These are phyloP conservation scores for Parathielavia appendiculata DNA, from an alignment of 495 filamentous ascomycete species.

Conservation along the genomic window DNA sequence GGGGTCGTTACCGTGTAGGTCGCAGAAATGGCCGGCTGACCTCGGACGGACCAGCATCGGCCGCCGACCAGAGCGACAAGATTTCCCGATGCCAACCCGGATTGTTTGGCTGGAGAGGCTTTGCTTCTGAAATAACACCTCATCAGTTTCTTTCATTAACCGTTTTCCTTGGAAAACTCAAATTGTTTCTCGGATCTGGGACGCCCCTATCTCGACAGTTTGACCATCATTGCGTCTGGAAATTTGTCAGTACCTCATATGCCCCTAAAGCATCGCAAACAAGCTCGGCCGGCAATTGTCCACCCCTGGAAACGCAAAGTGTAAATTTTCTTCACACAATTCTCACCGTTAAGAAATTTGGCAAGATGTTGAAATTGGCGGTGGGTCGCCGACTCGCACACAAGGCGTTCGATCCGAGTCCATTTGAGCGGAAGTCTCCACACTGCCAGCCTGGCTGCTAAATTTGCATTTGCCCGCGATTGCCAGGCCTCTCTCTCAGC, in stretches of 20 bases:
- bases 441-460: constrained; percentile 14
- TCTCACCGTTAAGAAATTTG: constrained; percentile 12
- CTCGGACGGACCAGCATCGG: constrained; percentile 16
- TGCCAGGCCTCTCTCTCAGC: constrained; percentile 25
- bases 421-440: constrained; percentile 6
- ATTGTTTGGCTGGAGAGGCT: constrained; percentile 10
- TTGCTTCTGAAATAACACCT: constrained; percentile 23
- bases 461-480: constrained; percentile 23
- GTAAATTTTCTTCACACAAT: constrained; percentile 10
- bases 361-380: constrained; percentile 26
- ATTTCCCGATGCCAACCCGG: constrained; percentile 9
- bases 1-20: constrained; percentile 12
- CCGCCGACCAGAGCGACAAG: not conserved
- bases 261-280: constrained; percentile 7
- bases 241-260: constrained; percentile 8
- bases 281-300: not conserved
- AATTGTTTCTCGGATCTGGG: not conserved
- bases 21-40: constrained; percentile 23
- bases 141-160: not conserved
- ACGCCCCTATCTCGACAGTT: not conserved
- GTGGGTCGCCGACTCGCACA: constrained; percentile 25
- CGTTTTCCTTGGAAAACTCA: constrained; percentile 10
- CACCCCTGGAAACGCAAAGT: constrained; percentile 1
- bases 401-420: constrained; percentile 25
- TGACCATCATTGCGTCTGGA: constrained; percentile 2